These are phyloP conservation scores for Pythium scleroteichum DNA, from an alignment of 352 stramenopile species.

Conservation along the genomic window DNA sequence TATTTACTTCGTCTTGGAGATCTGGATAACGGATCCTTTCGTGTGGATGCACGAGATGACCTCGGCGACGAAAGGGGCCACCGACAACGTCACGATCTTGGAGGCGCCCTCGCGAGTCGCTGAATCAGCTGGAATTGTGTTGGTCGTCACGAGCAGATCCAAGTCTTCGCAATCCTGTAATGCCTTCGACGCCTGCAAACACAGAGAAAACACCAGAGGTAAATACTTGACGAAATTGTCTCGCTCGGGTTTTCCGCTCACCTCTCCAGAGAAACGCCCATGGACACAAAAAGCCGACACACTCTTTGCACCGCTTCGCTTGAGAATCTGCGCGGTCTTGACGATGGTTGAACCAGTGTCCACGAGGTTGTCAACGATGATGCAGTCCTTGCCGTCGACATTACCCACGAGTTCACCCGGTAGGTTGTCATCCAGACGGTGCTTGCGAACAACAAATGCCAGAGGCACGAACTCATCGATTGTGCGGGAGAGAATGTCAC, in stretches of 20 bases:
- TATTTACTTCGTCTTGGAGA: conserved; percentile 77
- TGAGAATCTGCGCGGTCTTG: conserved; percentile 83
- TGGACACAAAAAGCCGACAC: conserved; percentile 85
- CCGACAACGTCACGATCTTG: conserved; percentile 86
- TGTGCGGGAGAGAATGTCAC: conserved; percentile 76
- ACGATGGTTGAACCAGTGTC: conserved; percentile 84
- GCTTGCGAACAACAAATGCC: conserved; percentile 84
- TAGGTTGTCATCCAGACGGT: conserved; percentile 67
- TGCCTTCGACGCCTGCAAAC: conserved; percentile 46
- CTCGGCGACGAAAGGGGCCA: conserved; percentile 86
- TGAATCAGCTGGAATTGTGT: conserved; percentile 70
- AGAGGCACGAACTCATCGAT: conserved; percentile 78
- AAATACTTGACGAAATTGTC: neutral
- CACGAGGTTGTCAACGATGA: conserved; percentile 87
- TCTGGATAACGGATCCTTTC: conserved; percentile 84
- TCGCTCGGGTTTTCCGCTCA: conserved; percentile 27
- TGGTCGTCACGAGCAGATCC: conserved; percentile 83
- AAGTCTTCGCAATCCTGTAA: conserved; percentile 74
- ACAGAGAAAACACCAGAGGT: neutral
- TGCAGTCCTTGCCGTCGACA: conserved; percentile 80
- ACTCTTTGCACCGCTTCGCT: conserved; percentile 71
- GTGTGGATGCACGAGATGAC: conserved; percentile 89
- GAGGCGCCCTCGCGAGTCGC: conserved; percentile 35
- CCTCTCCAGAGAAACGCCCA: conserved; percentile 75
- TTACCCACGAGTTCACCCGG: conserved; percentile 79